Evolutionary conservation across 306 rosid species (phyloP).

Genomic region (Fagus sylvatica): DNA sequence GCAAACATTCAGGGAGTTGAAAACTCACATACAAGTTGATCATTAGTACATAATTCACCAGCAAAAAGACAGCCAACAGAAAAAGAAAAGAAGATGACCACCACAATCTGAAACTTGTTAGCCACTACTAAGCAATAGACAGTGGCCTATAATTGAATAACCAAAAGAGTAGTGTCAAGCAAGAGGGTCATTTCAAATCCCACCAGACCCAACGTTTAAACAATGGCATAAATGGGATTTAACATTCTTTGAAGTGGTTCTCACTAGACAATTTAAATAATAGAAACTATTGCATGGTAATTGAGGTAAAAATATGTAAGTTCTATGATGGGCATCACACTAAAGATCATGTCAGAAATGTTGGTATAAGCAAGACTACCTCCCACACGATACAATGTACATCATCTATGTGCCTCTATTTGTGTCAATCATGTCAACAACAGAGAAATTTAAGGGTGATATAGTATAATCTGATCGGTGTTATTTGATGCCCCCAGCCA

Average conservation of each 20-base stretch:
- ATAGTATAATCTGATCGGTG: background rate
- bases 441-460: background rate
- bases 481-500: background rate
- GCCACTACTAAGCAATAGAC: background rate
- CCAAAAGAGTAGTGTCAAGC: background rate
- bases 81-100: background rate
- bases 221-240: constrained; percentile 4
- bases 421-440: background rate
- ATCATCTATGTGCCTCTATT: too few species aligned
- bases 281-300: background rate
- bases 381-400: background rate
- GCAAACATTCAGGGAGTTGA: constrained; percentile 96
- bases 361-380: background rate
- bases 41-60: constrained; percentile 55
- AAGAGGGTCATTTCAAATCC: background rate
- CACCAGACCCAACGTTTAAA: background rate
- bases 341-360: background rate
- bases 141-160: background rate
- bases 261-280: background rate
- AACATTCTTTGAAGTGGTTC: background rate
- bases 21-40: constrained; percentile 70
- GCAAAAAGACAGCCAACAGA: constrained; percentile 31
- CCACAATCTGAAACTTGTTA: constrained; percentile 6
- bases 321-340: background rate
- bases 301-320: background rate